Evolutionary conservation across 768 basidiomycete genomes (phyloP).

Genomic region (Mycena belliarum): DNA sequence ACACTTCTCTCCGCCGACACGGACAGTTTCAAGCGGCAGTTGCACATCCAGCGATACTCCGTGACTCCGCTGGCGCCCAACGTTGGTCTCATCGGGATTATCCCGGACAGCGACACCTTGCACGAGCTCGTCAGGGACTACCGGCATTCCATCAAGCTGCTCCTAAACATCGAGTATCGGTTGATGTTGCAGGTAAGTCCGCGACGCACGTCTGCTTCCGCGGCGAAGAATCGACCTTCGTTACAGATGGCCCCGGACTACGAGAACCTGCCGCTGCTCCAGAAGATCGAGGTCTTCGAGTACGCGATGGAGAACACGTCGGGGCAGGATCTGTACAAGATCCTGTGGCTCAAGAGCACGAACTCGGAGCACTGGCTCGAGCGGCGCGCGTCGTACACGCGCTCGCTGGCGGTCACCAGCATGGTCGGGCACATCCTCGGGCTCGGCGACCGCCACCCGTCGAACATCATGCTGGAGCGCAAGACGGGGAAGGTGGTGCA

Average conservation of each 20-base stretch:
- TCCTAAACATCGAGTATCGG: slow-evolving; percentile 96
- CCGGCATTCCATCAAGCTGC: slow-evolving; percentile 91
- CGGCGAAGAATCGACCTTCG: neutral
- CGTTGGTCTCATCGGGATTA: slow-evolving; percentile 92
- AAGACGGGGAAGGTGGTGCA: slow-evolving; percentile 94
- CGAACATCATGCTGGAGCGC: slow-evolving; percentile 90
- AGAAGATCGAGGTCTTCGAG: slow-evolving; percentile 99
- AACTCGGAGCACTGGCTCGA: slow-evolving; percentile 99
- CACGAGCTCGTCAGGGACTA: slow-evolving; percentile 96
- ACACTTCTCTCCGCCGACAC: slow-evolving; percentile 91
- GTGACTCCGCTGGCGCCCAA: slow-evolving; percentile 95
- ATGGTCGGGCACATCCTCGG: slow-evolving; percentile 99
- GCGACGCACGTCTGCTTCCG: too few species aligned
- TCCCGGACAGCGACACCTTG: slow-evolving; percentile 91
- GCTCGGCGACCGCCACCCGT: slow-evolving; percentile 94
- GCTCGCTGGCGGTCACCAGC: slow-evolving; percentile 93
- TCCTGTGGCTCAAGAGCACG: slow-evolving; percentile 92
- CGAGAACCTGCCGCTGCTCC: slow-evolving; percentile 88
- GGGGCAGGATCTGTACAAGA: slow-evolving; percentile 95
- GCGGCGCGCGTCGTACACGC: slow-evolving; percentile 93
- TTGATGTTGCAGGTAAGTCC: slow-evolving; percentile 86
- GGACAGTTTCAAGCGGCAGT: slow-evolving; percentile 91
- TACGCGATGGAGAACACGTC: slow-evolving; percentile 98
- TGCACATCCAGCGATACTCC: slow-evolving; percentile 91
- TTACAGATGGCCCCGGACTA: slow-evolving; percentile 98